Evolutionary conservation across 768 basidiomycete species (phyloP).

Genomic region (Hypholoma fasciculare): DNA sequence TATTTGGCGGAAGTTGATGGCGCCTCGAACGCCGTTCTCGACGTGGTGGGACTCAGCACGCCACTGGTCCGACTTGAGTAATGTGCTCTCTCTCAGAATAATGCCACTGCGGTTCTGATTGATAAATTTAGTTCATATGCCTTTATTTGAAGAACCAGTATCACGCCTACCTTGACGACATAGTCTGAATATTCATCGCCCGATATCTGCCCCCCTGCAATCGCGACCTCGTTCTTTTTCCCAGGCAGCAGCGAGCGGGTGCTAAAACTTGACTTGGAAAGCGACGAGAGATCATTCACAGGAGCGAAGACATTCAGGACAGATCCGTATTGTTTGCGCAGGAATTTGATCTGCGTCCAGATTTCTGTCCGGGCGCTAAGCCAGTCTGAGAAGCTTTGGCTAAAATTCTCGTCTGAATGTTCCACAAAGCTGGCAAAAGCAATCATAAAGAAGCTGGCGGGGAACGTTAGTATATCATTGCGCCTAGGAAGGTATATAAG

Average conservation of each 20-base stretch:
- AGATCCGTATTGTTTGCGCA: slow-evolving; percentile 80
- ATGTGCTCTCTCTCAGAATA: slow-evolving; percentile 86
- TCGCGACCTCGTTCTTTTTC: slow-evolving; percentile 73
- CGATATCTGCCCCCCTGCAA: slow-evolving; percentile 79
- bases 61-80: slow-evolving; percentile 96
- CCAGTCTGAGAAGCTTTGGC: slow-evolving; percentile 83
- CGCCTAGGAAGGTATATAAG: not conserved
- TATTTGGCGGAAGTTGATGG: slow-evolving; percentile 90
- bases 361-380: slow-evolving; percentile 87
- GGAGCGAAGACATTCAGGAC: slow-evolving; percentile 90
- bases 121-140: not conserved
- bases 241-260: slow-evolving; percentile 59
- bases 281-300: slow-evolving; percentile 79
- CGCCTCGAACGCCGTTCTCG: slow-evolving; percentile 78
- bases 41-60: slow-evolving; percentile 67
- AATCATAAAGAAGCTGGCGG: slow-evolving; percentile 84
- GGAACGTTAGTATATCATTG: not conserved
- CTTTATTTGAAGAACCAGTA: not conserved
- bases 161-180: slow-evolving; percentile 71
- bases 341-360: slow-evolving; percentile 91
- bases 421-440: slow-evolving; percentile 90
- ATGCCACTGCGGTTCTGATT: slow-evolving; percentile 86
- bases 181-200: slow-evolving; percentile 97
- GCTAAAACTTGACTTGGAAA: slow-evolving; percentile 70
- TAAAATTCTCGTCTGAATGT: slow-evolving; percentile 51